phyloP scores from a whole-genome alignment of 495 filamentous ascomycete species.

The Chaetomium tenue region DNA sequence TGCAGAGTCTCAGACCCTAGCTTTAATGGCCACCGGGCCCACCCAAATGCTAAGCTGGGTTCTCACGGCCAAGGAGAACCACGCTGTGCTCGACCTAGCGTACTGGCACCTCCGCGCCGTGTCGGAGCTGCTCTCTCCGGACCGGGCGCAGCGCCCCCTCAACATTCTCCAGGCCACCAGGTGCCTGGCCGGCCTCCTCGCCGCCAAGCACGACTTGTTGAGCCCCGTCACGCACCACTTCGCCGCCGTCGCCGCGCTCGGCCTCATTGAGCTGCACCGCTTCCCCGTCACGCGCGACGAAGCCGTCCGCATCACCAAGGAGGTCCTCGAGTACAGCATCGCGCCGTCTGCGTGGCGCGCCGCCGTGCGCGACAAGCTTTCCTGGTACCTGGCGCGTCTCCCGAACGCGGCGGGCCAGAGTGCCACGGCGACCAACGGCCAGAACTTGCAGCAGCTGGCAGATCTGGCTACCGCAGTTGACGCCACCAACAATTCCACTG shows the following conservation, averaged over 20 bases:
- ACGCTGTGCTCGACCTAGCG: conserved; percentile 60
- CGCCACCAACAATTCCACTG: background rate
- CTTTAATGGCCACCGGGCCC: conserved; percentile 29
- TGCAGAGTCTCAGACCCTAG: conserved; percentile 19
- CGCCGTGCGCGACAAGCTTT: conserved; percentile 49
- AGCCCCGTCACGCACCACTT: conserved; percentile 74
- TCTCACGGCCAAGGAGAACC: conserved; percentile 44
- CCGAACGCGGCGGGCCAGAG: background rate
- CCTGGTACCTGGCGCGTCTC: conserved; percentile 27
- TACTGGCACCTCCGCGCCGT: conserved; percentile 74
- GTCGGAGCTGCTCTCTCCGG: conserved; percentile 53
- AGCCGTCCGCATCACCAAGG: conserved; percentile 33
- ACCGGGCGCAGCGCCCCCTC: conserved; percentile 31
- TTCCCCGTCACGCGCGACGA: conserved; percentile 33
- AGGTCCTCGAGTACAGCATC: conserved; percentile 38
- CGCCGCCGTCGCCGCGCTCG: conserved; percentile 62
- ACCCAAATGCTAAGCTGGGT: conserved; percentile 50
- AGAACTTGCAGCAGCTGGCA: conserved; percentile 53
- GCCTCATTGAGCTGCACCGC: conserved; percentile 58
- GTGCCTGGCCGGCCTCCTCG: conserved; percentile 55
- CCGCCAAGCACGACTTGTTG: conserved; percentile 55
- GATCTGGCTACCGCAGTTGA: conserved; percentile 56
- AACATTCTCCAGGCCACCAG: conserved; percentile 62
- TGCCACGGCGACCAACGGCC: conserved; percentile 25
- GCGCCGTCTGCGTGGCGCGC: conserved; percentile 46